These are phyloP conservation scores for Auriscalpium microsporum DNA, from an alignment of 768 basidiomycete species.

Conservation along the genomic window DNA sequence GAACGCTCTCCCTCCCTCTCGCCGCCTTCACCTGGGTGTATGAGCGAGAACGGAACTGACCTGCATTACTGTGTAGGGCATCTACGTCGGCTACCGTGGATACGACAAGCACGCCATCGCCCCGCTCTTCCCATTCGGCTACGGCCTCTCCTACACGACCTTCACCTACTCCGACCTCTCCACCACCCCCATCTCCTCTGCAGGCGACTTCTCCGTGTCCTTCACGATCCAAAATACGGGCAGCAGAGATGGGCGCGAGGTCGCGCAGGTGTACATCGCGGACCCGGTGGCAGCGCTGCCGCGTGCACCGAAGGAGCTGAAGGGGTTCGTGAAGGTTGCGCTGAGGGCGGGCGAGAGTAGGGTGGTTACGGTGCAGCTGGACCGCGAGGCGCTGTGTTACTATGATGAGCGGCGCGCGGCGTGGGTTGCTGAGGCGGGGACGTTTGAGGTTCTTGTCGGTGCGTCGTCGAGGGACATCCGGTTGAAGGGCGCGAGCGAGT, in stretches of 20 bases:
- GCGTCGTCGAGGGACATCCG: slow-evolving; percentile 37
- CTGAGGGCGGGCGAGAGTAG: slow-evolving; percentile 37
- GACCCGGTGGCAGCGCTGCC: slow-evolving; percentile 35
- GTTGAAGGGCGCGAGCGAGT: slow-evolving; percentile 27
- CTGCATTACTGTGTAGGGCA: slow-evolving; percentile 23
- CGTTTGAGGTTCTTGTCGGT: slow-evolving; percentile 37
- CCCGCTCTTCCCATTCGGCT: slow-evolving; percentile 48
- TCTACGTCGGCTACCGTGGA: slow-evolving; percentile 46
- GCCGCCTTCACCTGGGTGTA: slow-evolving; percentile 15
- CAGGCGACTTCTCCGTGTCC: slow-evolving; percentile 29
- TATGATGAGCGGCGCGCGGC: slow-evolving; percentile 33
- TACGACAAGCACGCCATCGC: slow-evolving; percentile 36
- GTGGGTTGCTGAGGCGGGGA: slow-evolving; percentile 38
- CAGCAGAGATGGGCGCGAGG: slow-evolving; percentile 35
- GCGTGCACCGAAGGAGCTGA: slow-evolving; percentile 37
- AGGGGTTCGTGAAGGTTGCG: slow-evolving; percentile 39
- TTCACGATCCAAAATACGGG: slow-evolving; percentile 42
- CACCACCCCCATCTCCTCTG: slow-evolving; percentile 25
- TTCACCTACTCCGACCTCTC: slow-evolving; percentile 42
- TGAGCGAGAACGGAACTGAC: not conserved
- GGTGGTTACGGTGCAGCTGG: slow-evolving; percentile 29
- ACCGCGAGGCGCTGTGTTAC: slow-evolving; percentile 42
- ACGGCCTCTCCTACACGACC: slow-evolving; percentile 52
- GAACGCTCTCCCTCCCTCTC: slow-evolving; percentile 6
- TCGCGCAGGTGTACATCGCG: slow-evolving; percentile 40